Evolutionary conservation across 768 basidiomycete species (phyloP).

Genomic region (Grammothele lineata): DNA sequence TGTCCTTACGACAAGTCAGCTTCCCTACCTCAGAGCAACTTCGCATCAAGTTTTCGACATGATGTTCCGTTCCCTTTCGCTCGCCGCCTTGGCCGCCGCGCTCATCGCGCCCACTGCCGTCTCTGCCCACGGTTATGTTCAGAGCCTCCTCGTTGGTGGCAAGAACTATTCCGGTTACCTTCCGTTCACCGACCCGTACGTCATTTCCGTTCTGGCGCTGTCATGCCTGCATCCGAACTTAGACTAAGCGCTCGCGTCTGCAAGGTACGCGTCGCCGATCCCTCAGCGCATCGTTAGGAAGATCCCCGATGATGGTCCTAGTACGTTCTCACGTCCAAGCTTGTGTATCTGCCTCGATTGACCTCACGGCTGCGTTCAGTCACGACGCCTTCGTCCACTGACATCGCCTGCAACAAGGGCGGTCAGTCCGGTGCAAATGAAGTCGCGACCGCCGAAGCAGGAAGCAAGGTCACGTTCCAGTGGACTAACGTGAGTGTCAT

Average conservation of each 20-base stretch:
- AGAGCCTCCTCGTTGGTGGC: slow-evolving; percentile 14
- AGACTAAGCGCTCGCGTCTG: background rate
- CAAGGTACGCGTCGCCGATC: slow-evolving; percentile 21
- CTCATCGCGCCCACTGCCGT: slow-evolving; percentile 14
- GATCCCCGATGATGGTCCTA: slow-evolving; percentile 28
- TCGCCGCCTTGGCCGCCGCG: slow-evolving; percentile 5
- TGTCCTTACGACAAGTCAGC: slow-evolving; percentile 14
- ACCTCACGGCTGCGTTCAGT: background rate
- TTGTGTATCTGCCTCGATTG: background rate
- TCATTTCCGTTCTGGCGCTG: background rate
- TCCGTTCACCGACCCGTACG: slow-evolving; percentile 27
- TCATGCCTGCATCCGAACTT: background rate
- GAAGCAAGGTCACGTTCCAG: slow-evolving; percentile 38
- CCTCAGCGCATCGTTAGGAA: slow-evolving; percentile 26
- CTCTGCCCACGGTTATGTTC: slow-evolving; percentile 24
- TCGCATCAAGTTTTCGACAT: background rate
- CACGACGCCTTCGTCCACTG: slow-evolving; percentile 22
- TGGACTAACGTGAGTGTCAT: slow-evolving; percentile 40
- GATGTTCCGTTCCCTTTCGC: slow-evolving; percentile 11
- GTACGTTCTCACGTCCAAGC: slow-evolving; percentile 11
- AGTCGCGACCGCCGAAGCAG: slow-evolving; percentile 36
- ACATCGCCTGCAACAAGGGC: slow-evolving; percentile 41
- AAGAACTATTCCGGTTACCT: slow-evolving; percentile 23
- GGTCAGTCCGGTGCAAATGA: slow-evolving; percentile 30
- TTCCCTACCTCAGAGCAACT: slow-evolving; percentile 9